phyloP scores from a whole-genome alignment of 176 grass and related monocot genomes.

The Oryza punctata region DNA sequence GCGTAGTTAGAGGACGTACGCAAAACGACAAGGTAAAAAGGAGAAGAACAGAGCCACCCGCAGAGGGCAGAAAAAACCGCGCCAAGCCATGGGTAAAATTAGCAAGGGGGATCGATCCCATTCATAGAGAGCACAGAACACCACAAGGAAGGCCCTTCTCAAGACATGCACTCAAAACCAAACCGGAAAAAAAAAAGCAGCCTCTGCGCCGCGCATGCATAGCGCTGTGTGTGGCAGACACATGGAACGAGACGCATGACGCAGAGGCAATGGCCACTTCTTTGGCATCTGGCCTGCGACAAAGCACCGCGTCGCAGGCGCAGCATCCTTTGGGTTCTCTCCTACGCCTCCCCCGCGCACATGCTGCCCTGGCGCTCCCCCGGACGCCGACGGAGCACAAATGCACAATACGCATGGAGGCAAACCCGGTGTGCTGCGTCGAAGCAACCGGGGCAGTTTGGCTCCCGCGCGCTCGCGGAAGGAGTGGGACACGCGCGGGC shows the following conservation, averaged over 20 bases:
- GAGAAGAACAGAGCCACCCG: neutral
- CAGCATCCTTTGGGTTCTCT: slow-evolving; percentile 5
- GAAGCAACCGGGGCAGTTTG: slow-evolving; percentile 29
- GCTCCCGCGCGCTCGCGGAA: neutral
- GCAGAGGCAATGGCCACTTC: neutral
- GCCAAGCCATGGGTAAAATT: neutral
- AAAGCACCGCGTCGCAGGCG: neutral
- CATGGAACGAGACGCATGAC: slow-evolving; percentile 26
- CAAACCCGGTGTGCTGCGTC: neutral
- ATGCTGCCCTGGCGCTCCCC: slow-evolving; percentile 21
- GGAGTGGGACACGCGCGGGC: no score
- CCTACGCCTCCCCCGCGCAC: slow-evolving; percentile 11
- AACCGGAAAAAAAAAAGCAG: neutral
- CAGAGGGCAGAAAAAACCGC: neutral
- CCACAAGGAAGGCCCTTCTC: slow-evolving; percentile 23
- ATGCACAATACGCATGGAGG: neutral
- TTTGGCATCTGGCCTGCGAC: slow-evolving; percentile 20
- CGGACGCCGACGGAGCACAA: neutral
- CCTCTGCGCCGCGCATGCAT: neutral
- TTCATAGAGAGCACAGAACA: slow-evolving; percentile 14
- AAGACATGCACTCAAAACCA: slow-evolving; percentile 38
- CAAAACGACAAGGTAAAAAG: slow-evolving; percentile 2
- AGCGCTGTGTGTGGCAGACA: neutral
- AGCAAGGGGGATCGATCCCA: neutral
- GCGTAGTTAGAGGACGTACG: neutral